A percentile compares a stretch with the other conserved stretches of the same genome.
Evolutionary conservation across 495 filamentous ascomycete genomes (phyloP).

Genomic region (Penicillium coprophilum): DNA sequence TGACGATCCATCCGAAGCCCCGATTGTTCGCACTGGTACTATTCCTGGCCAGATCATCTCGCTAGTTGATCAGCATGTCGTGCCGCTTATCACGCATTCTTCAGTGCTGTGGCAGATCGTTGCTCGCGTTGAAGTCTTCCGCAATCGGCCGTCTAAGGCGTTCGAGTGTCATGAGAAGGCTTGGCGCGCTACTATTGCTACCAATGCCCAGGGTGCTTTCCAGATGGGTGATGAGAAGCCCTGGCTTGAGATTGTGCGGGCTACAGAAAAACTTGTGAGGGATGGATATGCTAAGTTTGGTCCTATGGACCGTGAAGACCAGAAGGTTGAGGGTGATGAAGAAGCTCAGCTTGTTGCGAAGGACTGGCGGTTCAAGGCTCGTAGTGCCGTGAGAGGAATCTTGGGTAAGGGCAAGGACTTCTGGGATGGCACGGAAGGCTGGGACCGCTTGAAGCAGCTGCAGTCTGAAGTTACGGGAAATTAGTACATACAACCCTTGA

Average conservation of each 20-base stretch:
- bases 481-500: constrained; percentile 16
- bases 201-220: constrained; percentile 49
- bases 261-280: constrained; percentile 48
- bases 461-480: constrained; percentile 43
- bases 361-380: constrained; percentile 84
- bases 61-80: constrained; percentile 67
- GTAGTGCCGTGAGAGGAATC: constrained; percentile 76
- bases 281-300: constrained; percentile 52
- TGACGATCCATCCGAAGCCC: constrained; percentile 20
- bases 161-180: constrained; percentile 84
- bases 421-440: constrained; percentile 78
- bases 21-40: constrained; percentile 44
- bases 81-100: constrained; percentile 80
- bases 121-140: constrained; percentile 68
- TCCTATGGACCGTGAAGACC: constrained; percentile 39
- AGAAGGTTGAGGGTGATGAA: constrained; percentile 23
- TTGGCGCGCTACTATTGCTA: constrained; percentile 67
- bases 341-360: constrained; percentile 46
- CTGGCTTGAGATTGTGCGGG: constrained; percentile 49
- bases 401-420: constrained; percentile 76
- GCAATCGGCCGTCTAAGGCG: constrained; percentile 62
- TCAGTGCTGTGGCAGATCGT: constrained; percentile 73
- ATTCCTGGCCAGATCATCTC: constrained; percentile 60
- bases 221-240: constrained; percentile 50
- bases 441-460: constrained; percentile 58